Evolutionary conservation across 352 stramenopile genomes (phyloP), one percentile per base, ranked within the genome.

Genomic region (Blastocystis sp.): DNA sequence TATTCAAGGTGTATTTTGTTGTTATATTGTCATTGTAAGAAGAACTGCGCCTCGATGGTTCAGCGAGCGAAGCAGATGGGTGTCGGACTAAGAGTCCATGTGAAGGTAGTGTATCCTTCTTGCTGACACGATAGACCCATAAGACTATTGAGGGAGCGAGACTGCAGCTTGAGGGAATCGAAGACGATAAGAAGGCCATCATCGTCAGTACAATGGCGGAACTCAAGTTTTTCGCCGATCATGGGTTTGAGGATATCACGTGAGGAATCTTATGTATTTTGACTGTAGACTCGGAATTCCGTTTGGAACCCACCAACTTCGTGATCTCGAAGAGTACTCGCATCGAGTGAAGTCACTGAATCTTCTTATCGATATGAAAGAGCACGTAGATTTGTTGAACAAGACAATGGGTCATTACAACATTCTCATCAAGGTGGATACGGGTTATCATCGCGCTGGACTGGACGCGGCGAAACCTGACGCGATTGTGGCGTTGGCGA

Each of bases 371-470:
- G 72, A 84, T 71, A 48, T 72, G 27, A 64, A 84, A 42, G 72
- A 84, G 42, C 72, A 84, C 29, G 32, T 84, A 6, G 49, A 72
- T 42, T 34, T 84, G 16, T 46, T 84, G 4, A 34, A 71, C 9
- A 76, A 7, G 11, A 84, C 72, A 11, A 48, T 44, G 7, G 72
- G 72, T 11, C 14, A 73, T 8, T 84, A 84, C 42, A 24, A 65
- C 63, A 21, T 84, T n/a, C 32, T 84, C 57, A 84, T 84, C 11
- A 84, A 84, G 72, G 63, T 84, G 16, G 72, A 84, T 65, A 84
- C 72, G 24, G 72, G 72, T 14, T 84, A 84, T 72, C 72, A 84
- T 84, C 72, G 72, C 34, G 72, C 72, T 21, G 72, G 72, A 49
- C 11, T 84, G 14, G 51, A 65, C 24, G 40, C 32, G 78, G 49